Evolutionary conservation across 768 basidiomycete species (phyloP), one percentile per base, ranked within the genome.

Genomic region (Omphalotus guepiniiformis): DNA sequence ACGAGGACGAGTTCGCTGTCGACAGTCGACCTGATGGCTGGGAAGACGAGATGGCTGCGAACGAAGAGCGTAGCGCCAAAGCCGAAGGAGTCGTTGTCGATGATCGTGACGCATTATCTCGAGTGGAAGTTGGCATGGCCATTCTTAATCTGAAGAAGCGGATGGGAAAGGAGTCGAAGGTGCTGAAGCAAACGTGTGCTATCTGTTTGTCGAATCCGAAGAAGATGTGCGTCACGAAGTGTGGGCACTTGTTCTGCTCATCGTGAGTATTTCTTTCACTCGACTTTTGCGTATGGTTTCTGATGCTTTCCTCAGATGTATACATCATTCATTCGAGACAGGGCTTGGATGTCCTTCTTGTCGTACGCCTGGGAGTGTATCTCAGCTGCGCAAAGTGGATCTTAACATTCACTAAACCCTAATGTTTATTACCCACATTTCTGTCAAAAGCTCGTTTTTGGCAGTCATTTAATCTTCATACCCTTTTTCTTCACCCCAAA

Each of bases 181-280:
- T 53, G 6, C 29, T 63, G 13, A 29, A 52, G 25, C 45, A 58
- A 27, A 52, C 16, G 21, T 68, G 66, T 40, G 58, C 64, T 6
- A 58, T 66, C 21, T 66, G 66, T 44, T 59, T 66, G 6, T 54
- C 58, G 25, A 41, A 49, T 1, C 53, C 56, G 0, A 51, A 48
- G 32, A 53, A 53, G 6, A 62, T 60, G 43, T 57, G 54, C 30
- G 56, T 58, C 6, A 66, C 64, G 4, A 50, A 48, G 9, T 66
- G 66, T 46, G 66, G 65, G 13, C 65, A 64, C 39, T 23, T 64
- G 40, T 68, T 66, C 50, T 66, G 66, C 51, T 50, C 56, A n/a
- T 21, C 55, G 66, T 66, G 45, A 53, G 66, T 60, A 11, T n/a
- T 19, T 23, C 3, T 21, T 8, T 3, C 15, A 15, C 13, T 29